phyloP scores from a whole-genome alignment of 2,329 filamentous ascomycete genomes.

The Xylariaceae sp. region DNA sequence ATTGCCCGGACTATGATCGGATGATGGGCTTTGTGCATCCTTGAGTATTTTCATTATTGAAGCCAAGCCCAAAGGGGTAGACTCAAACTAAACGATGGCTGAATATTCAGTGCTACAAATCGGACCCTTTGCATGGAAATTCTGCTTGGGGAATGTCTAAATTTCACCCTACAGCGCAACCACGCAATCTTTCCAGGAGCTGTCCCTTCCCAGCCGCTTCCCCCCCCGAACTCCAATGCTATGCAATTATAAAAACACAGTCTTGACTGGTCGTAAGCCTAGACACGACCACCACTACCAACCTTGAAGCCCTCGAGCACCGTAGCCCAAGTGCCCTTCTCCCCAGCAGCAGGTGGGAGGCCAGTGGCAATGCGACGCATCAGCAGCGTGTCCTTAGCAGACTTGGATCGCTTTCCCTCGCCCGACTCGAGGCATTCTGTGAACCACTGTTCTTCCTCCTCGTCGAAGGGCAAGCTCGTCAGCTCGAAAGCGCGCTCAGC shows the following conservation, averaged over 20 bases:
- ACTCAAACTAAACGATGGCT: too few relatives aligned
- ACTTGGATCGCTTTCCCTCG: conserved; percentile 61
- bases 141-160: background rate
- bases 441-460: conserved; percentile 71
- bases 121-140: background rate
- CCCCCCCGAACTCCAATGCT: conserved; percentile 28
- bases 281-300: conserved; percentile 37
- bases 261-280: conserved; percentile 11
- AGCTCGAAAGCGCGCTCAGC: conserved; percentile 65
- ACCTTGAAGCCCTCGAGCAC: conserved; percentile 52
- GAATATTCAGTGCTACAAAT: too few relatives aligned
- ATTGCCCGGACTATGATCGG: too few relatives aligned
- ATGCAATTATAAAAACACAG: conserved; percentile 22
- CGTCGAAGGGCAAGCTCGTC: conserved; percentile 68
- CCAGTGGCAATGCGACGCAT: conserved; percentile 71
- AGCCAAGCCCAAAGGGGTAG: too few relatives aligned
- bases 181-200: conserved; percentile 3
- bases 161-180: background rate
- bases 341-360: conserved; percentile 45
- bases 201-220: too few relatives aligned
- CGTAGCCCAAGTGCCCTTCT: conserved; percentile 49
- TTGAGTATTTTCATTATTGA: too few relatives aligned
- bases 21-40: too few relatives aligned
- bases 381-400: conserved; percentile 69
- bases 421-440: conserved; percentile 64